Evolutionary conservation across 495 filamentous ascomycete species (phyloP), one percentile per base, ranked within the genome.

Genomic region (Penicillium canariense): DNA sequence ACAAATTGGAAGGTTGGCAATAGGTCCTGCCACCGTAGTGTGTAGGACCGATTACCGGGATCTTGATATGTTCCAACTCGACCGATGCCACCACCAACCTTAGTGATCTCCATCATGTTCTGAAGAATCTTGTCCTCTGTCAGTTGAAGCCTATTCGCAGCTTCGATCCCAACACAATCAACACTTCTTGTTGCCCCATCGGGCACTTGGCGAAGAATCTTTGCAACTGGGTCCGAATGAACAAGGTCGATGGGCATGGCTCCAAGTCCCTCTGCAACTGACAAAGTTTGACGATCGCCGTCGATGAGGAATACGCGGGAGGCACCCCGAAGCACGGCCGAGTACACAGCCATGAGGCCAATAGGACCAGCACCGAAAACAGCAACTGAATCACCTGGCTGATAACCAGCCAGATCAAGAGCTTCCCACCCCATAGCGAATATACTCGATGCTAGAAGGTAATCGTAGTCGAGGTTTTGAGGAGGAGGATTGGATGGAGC

Each of bases 221-320:
- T 50, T 5, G 62, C 40, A 65, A 73, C 11, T 66, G 66, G 30
- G 67, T 77, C 58, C 73, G 72, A 65, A 73, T 71, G 48, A 5
- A 32, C 59, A 34, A 70, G 69, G 17, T 67, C 55, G 17, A 73
- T 66, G 4, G 62, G 65, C 22, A 66, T 67, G 3, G 68, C 69
- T 0, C 80, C 77, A 38, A 84, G 82, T 40, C 72, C 75, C 62
- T 76, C 67, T 2, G 77, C 80, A 5, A 70, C 52, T 5, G 65
- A 63, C 17, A 84, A 60, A 7, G 23, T 20, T 14, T 20, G 23
- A 0, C 81, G 66, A 48, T 78, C 74, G 11, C 23, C 59, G 51
- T 83, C 80, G 3, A 85, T 73, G 3, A 76, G 68, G 58, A 64
- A 83, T 4, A 83, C 75, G 7, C 62, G 66, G 1, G 57, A 58